phyloP scores from a whole-genome alignment of 2,329 filamentous ascomycete genomes.

The Aspergillus hortae region DNA sequence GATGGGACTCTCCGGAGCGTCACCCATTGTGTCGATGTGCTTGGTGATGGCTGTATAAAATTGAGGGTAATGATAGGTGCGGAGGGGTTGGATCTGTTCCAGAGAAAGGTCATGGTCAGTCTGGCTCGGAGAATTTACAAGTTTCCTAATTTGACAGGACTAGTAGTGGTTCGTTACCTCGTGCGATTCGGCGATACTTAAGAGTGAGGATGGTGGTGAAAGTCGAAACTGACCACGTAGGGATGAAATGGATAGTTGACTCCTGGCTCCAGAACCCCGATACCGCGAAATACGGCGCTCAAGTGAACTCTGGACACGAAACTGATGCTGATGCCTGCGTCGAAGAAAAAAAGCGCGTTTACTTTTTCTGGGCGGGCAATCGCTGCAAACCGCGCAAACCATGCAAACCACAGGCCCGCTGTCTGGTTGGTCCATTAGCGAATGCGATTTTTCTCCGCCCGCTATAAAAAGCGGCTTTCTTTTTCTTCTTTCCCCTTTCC shows the following conservation, averaged over 20 bases:
- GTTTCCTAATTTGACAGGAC: slow-evolving; percentile 10
- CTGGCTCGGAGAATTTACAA: slow-evolving; percentile 5
- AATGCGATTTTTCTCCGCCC: slow-evolving; percentile 5
- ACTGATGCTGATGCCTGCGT: slow-evolving; percentile 5
- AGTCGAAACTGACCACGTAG: background rate
- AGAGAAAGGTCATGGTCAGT: slow-evolving; percentile 1
- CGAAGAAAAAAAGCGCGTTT: slow-evolving; percentile 11
- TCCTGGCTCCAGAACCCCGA: too few relatives aligned
- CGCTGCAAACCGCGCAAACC: slow-evolving; percentile 12
- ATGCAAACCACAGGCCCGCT: slow-evolving; percentile 9
- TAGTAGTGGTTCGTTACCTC: slow-evolving; percentile 4
- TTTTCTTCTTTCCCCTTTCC: slow-evolving; percentile 33
- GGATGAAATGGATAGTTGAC: background rate
- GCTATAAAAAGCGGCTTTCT: slow-evolving; percentile 53
- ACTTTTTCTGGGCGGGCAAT: slow-evolving; percentile 15
- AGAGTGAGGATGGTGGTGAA: background rate
- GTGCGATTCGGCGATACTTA: background rate
- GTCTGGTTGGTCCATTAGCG: slow-evolving; percentile 20
- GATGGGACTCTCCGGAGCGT: slow-evolving; percentile 24
- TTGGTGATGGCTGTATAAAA: background rate
- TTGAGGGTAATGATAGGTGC: background rate
- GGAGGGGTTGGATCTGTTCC: background rate
- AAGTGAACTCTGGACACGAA: background rate
- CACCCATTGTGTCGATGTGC: slow-evolving; percentile 24
- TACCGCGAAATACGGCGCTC: background rate